phyloP scores from a whole-genome alignment of 768 basidiomycete species.

The Tephrocybe sp. region DNA sequence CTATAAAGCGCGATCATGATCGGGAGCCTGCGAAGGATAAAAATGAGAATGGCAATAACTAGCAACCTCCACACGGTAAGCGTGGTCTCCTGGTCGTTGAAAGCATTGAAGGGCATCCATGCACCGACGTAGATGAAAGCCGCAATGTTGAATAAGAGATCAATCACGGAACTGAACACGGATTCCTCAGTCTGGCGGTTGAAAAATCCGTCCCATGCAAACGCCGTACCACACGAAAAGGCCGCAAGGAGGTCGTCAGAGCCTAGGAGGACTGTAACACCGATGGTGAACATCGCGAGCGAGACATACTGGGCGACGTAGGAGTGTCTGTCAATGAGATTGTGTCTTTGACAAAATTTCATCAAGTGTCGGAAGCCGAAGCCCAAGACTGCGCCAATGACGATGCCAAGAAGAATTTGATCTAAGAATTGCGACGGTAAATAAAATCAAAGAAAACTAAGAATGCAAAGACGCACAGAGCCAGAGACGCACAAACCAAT shows the following conservation, averaged over 20 bases:
- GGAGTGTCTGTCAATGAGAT: slow-evolving; percentile 90
- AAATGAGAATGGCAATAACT: slow-evolving; percentile 77
- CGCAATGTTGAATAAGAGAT: slow-evolving; percentile 92
- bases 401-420: slow-evolving; percentile 71
- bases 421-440: slow-evolving; percentile 39
- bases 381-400: slow-evolving; percentile 75
- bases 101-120: slow-evolving; percentile 91
- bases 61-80: slow-evolving; percentile 83
- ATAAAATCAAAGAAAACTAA: slow-evolving; percentile 10
- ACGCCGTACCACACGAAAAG: slow-evolving; percentile 92
- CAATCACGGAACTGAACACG: slow-evolving; percentile 94
- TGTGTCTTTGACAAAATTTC: slow-evolving; percentile 85
- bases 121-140: slow-evolving; percentile 96
- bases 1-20: slow-evolving; percentile 79
- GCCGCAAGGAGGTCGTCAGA: slow-evolving; percentile 94
- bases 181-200: slow-evolving; percentile 93
- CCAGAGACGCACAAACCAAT: slow-evolving; percentile 90
- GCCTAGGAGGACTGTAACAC: slow-evolving; percentile 80
- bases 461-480: slow-evolving; percentile 55
- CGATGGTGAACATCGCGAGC: slow-evolving; percentile 80
- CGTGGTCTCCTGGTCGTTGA: slow-evolving; percentile 61
- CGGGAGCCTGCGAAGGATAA: slow-evolving; percentile 82
- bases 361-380: slow-evolving; percentile 83
- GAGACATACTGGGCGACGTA: slow-evolving; percentile 91
- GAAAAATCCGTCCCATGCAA: slow-evolving; percentile 96